phyloP scores from a whole-genome alignment of 2,329 filamentous ascomycete genomes.

The Fusarium pseudonygamai region DNA sequence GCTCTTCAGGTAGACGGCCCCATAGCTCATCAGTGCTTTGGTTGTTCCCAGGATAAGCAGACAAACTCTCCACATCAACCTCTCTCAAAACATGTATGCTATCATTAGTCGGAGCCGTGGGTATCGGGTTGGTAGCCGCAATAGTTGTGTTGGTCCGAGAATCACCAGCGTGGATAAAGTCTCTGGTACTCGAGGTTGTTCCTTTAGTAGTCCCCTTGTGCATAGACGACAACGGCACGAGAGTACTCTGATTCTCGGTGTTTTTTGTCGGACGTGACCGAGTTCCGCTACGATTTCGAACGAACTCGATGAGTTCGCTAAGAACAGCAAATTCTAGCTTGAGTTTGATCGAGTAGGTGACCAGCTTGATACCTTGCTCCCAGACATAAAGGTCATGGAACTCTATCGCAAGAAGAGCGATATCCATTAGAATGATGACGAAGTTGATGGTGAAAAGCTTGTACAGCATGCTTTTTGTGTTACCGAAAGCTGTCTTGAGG shows the following conservation, averaged over 20 bases:
- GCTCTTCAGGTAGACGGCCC: not conserved
- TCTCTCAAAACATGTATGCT: constrained; percentile 25
- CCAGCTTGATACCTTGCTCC: constrained; percentile 48
- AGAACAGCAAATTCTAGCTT: constrained; percentile 51
- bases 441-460: constrained; percentile 50
- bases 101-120: not conserved
- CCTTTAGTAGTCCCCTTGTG: not conserved
- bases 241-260: not conserved
- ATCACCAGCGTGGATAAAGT: not conserved
- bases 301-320: constrained; percentile 49
- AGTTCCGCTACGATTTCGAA: constrained; percentile 27
- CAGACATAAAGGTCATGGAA: constrained; percentile 44
- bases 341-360: constrained; percentile 50
- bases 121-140: not conserved
- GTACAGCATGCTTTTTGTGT: constrained; percentile 18
- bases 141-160: not conserved
- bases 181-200: not conserved
- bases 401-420: constrained; percentile 48
- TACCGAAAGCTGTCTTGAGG: constrained; percentile 22
- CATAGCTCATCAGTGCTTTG: constrained; percentile 26
- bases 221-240: constrained; percentile 14
- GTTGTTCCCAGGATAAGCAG: not conserved
- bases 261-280: not conserved
- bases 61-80: constrained; percentile 25
- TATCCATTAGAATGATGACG: constrained; percentile 55